phyloP scores from a whole-genome alignment of 2,329 filamentous ascomycete species.

The Aspergillus ustus region DNA sequence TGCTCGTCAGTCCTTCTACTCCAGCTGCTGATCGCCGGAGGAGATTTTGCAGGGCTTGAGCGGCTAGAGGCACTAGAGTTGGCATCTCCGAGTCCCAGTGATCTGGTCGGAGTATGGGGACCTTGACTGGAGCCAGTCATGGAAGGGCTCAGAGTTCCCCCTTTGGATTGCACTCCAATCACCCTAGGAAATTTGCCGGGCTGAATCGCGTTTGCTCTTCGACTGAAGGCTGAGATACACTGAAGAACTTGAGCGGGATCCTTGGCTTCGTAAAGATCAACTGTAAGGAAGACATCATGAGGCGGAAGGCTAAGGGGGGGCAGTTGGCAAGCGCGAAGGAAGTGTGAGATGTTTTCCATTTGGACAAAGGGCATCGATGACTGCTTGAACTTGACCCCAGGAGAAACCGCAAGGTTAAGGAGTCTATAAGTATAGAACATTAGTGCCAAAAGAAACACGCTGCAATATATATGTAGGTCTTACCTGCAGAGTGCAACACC shows the following conservation, averaged over 20 bases:
- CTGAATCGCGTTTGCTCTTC: slow-evolving; percentile 75
- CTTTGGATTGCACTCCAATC: slow-evolving; percentile 73
- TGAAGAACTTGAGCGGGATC: slow-evolving; percentile 96
- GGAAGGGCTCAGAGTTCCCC: slow-evolving; percentile 67
- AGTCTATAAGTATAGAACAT: slow-evolving; percentile 59
- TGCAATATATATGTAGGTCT: slow-evolving; percentile 1
- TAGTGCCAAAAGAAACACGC: not conserved
- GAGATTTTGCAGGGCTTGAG: slow-evolving; percentile 66
- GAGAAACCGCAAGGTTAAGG: slow-evolving; percentile 77
- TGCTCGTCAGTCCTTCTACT: slow-evolving; percentile 82
- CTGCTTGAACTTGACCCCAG: slow-evolving; percentile 85
- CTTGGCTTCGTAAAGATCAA: slow-evolving; percentile 94
- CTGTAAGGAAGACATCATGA: slow-evolving; percentile 95
- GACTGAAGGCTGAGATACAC: slow-evolving; percentile 88
- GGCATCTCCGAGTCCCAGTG: slow-evolving; percentile 58
- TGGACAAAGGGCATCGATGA: slow-evolving; percentile 97
- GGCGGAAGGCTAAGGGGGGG: slow-evolving; percentile 85
- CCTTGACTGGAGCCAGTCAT: slow-evolving; percentile 64
- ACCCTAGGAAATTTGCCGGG: slow-evolving; percentile 73
- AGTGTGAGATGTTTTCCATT: slow-evolving; percentile 99
- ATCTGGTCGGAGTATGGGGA: slow-evolving; percentile 41
- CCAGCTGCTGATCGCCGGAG: slow-evolving; percentile 78
- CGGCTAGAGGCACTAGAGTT: slow-evolving; percentile 50
- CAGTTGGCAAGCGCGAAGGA: slow-evolving; percentile 83
- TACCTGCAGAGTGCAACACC: slow-evolving; percentile 92